phyloP scores from a whole-genome alignment of 2,329 filamentous ascomycete genomes.

The Verticillium dahliae region DNA sequence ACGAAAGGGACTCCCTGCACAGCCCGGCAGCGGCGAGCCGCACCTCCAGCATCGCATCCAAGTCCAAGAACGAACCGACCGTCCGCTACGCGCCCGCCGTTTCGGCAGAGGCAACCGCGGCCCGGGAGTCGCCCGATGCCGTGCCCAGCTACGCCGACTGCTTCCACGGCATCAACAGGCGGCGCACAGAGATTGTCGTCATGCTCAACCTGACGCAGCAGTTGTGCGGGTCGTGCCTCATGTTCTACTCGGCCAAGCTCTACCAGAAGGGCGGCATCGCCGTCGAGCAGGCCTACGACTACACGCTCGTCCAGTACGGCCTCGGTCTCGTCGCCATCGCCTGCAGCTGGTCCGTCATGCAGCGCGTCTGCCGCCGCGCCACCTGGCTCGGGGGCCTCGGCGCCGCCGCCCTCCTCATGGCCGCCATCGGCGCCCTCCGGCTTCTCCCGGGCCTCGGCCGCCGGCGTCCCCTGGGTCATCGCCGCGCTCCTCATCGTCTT shows the following conservation, averaged over 20 bases:
- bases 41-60: neutral
- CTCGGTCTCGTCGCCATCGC: conserved; percentile 37
- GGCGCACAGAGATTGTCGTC: conserved; percentile 30
- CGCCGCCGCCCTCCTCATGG: conserved; percentile 24
- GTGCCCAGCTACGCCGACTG: conserved; percentile 25
- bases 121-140: neutral
- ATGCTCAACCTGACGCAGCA: conserved; percentile 50
- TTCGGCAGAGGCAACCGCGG: neutral
- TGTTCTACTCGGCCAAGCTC: conserved; percentile 44
- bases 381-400: conserved; percentile 34
- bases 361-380: conserved; percentile 30
- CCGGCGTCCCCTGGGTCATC: conserved; percentile 22
- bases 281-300: conserved; percentile 31
- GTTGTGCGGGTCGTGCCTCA: conserved; percentile 44
- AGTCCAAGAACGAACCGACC: neutral
- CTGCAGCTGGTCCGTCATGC: conserved; percentile 34
- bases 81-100: neutral
- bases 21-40: neutral
- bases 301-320: conserved; percentile 32
- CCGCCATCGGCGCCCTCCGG: conserved; percentile 26
- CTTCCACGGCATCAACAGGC: conserved; percentile 22
- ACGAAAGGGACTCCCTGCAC: conserved; percentile 17
- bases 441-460: conserved; percentile 13
- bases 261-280: conserved; percentile 42
- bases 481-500: conserved; percentile 30